Conservation (phyloP, 2,329 filamentous ascomycete species). For the Pseudogymnoascus sp. region DNA sequence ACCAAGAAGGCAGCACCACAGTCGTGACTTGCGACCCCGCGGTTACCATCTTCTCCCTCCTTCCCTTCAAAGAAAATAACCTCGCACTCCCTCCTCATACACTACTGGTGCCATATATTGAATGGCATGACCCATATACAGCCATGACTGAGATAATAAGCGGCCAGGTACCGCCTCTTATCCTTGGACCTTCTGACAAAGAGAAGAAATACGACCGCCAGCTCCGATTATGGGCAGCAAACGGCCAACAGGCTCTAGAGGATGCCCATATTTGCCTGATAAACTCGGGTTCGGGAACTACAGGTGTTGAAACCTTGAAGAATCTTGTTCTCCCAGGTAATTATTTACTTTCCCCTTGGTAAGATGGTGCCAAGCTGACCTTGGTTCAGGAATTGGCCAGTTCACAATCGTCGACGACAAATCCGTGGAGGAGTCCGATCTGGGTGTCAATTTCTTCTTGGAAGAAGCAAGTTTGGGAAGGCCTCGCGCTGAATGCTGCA, state of each 20-base stretch:
- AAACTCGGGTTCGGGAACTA: conserved; percentile 79
- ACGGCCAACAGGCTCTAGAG: conserved; percentile 83
- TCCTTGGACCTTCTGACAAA: conserved; percentile 51
- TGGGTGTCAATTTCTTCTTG: conserved; percentile 96
- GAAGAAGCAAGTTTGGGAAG: conserved; percentile 71
- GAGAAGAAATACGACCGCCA: conserved; percentile 88
- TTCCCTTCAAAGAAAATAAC: background rate
- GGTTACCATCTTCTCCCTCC: background rate
- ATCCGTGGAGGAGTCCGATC: conserved; percentile 68
- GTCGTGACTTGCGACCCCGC: background rate
- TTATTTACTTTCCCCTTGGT: conserved; percentile 15
- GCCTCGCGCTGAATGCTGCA: conserved; percentile 70
- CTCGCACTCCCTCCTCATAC: background rate
- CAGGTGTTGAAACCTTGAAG: conserved; percentile 87
- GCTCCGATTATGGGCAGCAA: conserved; percentile 89
- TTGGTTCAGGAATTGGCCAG: conserved; percentile 62
- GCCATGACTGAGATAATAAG: conserved; percentile 26
- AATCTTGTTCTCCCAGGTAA: conserved; percentile 87
- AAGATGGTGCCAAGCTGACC: background rate
- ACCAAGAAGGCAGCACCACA: background rate
- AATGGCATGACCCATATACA: conserved; percentile 19
- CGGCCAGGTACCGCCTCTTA: conserved; percentile 34
- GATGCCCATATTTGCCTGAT: conserved; percentile 85
- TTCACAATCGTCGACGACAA: conserved; percentile 86
- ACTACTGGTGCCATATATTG: background rate